Base-by-base conservation (phyloP, 2,329 filamentous ascomycete genomes). In the Sporothrix brunneoviolacea region DNA sequence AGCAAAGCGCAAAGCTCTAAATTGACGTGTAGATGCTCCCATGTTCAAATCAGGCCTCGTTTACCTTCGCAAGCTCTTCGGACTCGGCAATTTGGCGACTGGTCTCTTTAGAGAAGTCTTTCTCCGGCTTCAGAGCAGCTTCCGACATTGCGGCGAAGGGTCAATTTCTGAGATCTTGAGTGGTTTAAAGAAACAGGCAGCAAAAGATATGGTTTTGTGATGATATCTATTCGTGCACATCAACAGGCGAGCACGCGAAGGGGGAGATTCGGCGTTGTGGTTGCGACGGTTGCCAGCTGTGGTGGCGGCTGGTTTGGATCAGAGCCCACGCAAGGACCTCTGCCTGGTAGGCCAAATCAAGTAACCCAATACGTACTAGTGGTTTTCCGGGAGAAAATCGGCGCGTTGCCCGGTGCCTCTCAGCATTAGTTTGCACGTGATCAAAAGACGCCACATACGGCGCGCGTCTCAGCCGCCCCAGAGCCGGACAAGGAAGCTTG, bases 101-200 rank as follows among this genome's bases (percentile, higher is more conserved):
- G 64, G 88, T 89, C 72, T 97, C 91, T 74, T 95, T 95, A 65
- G 88, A 86, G 81, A 88, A 96, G 83, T 98, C 93, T 85, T 95
- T 96, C 77, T 98, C 93, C 65, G 91, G 88, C 81, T 94, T 95
- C 70, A 93, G 71, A 64, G 79, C 71, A 70, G 82, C 82, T 71
- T 90, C 87, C 64, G 90, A 86, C 90, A 95, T 95, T 66, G 59
- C 77, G 69, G 62, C 38, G n/a, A 9, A 28, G 27, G 19, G n/a
- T n/a, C n/a, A n/a, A n/a, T n/a, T n/a, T 22, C 13, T 6, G 27
- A 38, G 12, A n/a, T 22, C 19, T 19, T 2, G 15, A 50, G 7
- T 15, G 6, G 12, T 7, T 16, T 21, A 12, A 24, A 8, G 21
- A 32, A 12, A 30, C 15, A 22, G 9, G 4, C 12, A 8, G 10